Percentiles rank a stretch among this genome's conserved stretches.
These are phyloP conservation scores for Suillus subalutaceus DNA, from an alignment of 768 basidiomycete species.

Conservation along the genomic window DNA sequence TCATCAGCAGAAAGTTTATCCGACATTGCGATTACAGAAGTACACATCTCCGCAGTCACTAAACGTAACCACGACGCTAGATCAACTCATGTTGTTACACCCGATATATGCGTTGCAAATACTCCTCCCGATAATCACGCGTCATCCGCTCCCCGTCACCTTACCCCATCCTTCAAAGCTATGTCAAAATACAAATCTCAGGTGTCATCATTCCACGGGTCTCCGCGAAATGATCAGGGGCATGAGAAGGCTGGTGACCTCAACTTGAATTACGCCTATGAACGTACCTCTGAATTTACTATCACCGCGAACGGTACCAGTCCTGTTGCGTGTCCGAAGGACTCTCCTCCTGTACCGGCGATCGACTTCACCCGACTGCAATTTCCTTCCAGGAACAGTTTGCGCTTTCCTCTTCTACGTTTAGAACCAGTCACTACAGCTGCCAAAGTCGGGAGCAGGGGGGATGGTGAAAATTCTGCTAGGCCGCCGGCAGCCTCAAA, in stretches of 20 bases:
- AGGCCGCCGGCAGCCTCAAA: too few species aligned
- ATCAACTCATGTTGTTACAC: background rate
- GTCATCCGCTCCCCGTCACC: too few species aligned
- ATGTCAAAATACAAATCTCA: background rate
- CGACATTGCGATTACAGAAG: background rate
- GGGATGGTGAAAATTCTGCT: background rate
- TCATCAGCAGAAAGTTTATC: background rate
- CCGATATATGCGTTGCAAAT: background rate
- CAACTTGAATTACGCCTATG: background rate
- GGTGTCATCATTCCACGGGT: background rate
- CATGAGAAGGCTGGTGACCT: too few species aligned
- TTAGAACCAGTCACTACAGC: background rate
- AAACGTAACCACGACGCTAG: too few species aligned
- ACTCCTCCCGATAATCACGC: background rate
- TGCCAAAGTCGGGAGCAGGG: background rate
- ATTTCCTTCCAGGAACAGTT: conserved; percentile 13
- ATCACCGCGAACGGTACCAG: background rate
- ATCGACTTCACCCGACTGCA: conserved; percentile 34
- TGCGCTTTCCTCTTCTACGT: conserved; percentile 14
- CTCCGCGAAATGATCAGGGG: background rate
- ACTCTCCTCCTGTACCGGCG: conserved; percentile 15
- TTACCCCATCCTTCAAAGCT: background rate
- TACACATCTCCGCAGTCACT: background rate
- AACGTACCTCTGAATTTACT: background rate
- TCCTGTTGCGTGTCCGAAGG: too few species aligned